Conservation (phyloP, 2,329 filamentous ascomycete genomes). For the Ophiostoma sp. region DNA sequence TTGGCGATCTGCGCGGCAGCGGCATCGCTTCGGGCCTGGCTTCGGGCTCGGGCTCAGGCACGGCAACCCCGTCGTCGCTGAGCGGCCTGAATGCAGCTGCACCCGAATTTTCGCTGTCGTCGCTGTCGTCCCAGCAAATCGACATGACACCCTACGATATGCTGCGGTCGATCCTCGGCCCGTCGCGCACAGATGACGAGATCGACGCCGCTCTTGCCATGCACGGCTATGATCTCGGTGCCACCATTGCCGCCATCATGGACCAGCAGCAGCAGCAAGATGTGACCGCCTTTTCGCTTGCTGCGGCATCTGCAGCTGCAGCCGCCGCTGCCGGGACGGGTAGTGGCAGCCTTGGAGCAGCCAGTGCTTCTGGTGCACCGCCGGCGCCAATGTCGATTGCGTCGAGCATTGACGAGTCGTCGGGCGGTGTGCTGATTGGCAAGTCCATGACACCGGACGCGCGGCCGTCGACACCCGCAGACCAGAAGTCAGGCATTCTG, state of each 20-base stretch:
- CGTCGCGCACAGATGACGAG: constrained; percentile 85
- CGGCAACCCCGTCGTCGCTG: constrained; percentile 64
- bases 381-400: constrained; percentile 28
- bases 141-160: constrained; percentile 99
- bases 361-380: constrained; percentile 13
- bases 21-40: constrained; percentile 40
- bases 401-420: constrained; percentile 43
- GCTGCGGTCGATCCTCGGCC: constrained; percentile 87
- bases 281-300: constrained; percentile 27
- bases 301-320: constrained; percentile 33
- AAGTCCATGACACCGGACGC: constrained; percentile 78
- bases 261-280: constrained; percentile 49
- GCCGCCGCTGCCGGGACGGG: not conserved
- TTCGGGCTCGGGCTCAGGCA: constrained; percentile 61
- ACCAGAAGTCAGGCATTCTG: constrained; percentile 77
- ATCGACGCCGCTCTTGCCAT: constrained; percentile 84
- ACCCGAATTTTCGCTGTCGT: constrained; percentile 60
- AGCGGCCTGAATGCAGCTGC: constrained; percentile 73
- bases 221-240: constrained; percentile 88
- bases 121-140: constrained; percentile 54
- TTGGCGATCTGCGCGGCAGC: constrained; percentile 48
- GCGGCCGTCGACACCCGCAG: constrained; percentile 70
- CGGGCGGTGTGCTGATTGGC: constrained; percentile 64
- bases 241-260: constrained; percentile 85
- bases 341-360: constrained; percentile 1